Percentiles rank a stretch among this genome's conserved stretches.
phyloP scores from a whole-genome alignment of 2,329 filamentous ascomycete species.

The Aspergillus intermedius region DNA sequence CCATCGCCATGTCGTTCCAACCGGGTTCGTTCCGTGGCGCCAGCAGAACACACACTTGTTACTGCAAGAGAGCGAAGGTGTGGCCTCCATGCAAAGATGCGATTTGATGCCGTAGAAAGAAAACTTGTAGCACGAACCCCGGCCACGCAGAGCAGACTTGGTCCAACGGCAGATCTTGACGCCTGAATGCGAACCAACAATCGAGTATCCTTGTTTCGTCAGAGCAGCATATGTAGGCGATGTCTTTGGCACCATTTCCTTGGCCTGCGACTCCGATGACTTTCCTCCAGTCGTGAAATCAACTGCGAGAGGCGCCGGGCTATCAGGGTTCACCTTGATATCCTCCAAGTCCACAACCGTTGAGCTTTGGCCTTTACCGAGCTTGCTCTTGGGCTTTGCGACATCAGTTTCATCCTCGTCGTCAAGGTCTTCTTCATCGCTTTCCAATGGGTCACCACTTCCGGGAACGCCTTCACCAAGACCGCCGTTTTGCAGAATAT shows the following conservation, averaged over 20 bases:
- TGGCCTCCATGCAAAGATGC: slow-evolving; percentile 97
- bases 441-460: slow-evolving; percentile 78
- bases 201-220: slow-evolving; percentile 94
- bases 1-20: slow-evolving; percentile 96
- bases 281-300: slow-evolving; percentile 65
- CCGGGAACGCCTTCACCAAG: slow-evolving; percentile 64
- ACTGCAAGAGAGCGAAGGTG: slow-evolving; percentile 86
- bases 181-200: slow-evolving; percentile 89
- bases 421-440: slow-evolving; percentile 65
- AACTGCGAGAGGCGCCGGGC: slow-evolving; percentile 57
- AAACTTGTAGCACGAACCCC: slow-evolving; percentile 95
- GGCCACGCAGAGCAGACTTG: slow-evolving; percentile 87
- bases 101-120: slow-evolving; percentile 96
- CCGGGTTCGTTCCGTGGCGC: slow-evolving; percentile 95
- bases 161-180: slow-evolving; percentile 99
- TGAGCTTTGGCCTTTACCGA: slow-evolving; percentile 28
- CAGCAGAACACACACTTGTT: slow-evolving; percentile 99
- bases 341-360: slow-evolving; percentile 76
- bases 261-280: slow-evolving; percentile 43
- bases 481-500: slow-evolving; percentile 46
- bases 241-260: slow-evolving; percentile 89
- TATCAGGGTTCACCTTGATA: slow-evolving; percentile 47
- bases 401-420: slow-evolving; percentile 50
- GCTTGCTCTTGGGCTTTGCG: slow-evolving; percentile 48
- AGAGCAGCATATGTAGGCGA: slow-evolving; percentile 84